phyloP scores from a whole-genome alignment of 805 yeast genomes.

The Dipodascus albidus region DNA sequence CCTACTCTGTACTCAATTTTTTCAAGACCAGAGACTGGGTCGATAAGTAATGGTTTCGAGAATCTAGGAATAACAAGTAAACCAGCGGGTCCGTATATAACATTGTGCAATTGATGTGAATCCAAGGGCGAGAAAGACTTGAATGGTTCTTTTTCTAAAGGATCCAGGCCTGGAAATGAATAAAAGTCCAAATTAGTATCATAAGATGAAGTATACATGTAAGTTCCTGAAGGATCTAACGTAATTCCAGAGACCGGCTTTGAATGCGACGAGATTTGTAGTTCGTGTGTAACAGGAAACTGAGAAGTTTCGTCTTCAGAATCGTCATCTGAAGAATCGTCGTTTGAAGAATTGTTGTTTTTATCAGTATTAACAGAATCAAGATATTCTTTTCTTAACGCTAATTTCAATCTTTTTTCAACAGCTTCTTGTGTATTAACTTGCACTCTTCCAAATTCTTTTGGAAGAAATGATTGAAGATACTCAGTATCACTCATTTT shows the following conservation, averaged over 20 bases:
- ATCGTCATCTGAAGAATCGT: conserved; percentile 9
- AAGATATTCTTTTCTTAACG: not conserved
- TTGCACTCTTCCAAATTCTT: not conserved
- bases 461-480: not conserved
- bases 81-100: conserved; percentile 14
- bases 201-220: conserved; percentile 20
- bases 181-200: conserved; percentile 22
- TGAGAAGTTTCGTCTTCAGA: conserved; percentile 21
- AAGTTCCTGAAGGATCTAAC: conserved; percentile 19
- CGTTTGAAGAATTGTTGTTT: not conserved
- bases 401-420: not conserved
- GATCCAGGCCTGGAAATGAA: conserved; percentile 26
- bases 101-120: conserved; percentile 14
- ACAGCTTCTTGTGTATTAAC: not conserved
- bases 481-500: not conserved
- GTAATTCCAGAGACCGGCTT: conserved; percentile 18
- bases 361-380: not conserved
- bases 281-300: conserved; percentile 29
- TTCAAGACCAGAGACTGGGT: conserved; percentile 19
- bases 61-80: conserved; percentile 18
- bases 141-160: conserved; percentile 16
- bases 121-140: conserved; percentile 20
- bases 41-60: conserved; percentile 16
- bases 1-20: conserved; percentile 21
- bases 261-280: conserved; percentile 15